These are phyloP conservation scores for Starmerella gropengiesseri DNA, from an alignment of 805 yeast genomes.

Conservation along the genomic window DNA sequence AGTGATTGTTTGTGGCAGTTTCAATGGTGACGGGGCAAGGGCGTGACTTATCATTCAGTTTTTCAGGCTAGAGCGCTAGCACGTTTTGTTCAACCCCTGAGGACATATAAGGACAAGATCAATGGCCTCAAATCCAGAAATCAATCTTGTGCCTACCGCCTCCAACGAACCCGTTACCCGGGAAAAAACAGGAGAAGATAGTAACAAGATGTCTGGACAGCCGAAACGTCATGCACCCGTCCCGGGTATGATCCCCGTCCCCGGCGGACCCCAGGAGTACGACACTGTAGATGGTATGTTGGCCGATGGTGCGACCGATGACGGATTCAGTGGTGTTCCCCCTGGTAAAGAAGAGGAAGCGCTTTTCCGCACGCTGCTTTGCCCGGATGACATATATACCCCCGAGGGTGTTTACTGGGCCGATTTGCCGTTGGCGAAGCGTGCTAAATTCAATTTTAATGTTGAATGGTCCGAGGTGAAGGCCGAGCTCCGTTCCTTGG, in stretches of 20 bases:
- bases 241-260: conserved; percentile 31
- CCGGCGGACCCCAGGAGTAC: conserved; percentile 32
- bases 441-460: conserved; percentile 24
- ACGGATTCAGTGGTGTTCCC: conserved; percentile 22
- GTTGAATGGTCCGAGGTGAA: conserved; percentile 27
- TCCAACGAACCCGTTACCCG: neutral
- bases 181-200: too few species aligned
- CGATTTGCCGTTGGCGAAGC: conserved; percentile 28
- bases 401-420: conserved; percentile 33
- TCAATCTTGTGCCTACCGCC: neutral
- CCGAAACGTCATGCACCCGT: conserved; percentile 28
- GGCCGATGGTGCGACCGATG: conserved; percentile 23
- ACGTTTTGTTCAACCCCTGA: neutral
- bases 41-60: neutral
- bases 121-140: neutral
- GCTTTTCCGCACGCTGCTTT: conserved; percentile 28
- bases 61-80: neutral
- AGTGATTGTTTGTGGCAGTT: neutral
- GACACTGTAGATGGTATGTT: conserved; percentile 32
- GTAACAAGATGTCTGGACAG: neutral
- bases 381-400: conserved; percentile 29
- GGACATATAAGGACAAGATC: conserved; percentile 1
- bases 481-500: conserved; percentile 24
- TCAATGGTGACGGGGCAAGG: neutral
- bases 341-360: conserved; percentile 29